phyloP scores from a whole-genome alignment of 148 eudicot genomes.

The Rhododendron griersonianum region DNA sequence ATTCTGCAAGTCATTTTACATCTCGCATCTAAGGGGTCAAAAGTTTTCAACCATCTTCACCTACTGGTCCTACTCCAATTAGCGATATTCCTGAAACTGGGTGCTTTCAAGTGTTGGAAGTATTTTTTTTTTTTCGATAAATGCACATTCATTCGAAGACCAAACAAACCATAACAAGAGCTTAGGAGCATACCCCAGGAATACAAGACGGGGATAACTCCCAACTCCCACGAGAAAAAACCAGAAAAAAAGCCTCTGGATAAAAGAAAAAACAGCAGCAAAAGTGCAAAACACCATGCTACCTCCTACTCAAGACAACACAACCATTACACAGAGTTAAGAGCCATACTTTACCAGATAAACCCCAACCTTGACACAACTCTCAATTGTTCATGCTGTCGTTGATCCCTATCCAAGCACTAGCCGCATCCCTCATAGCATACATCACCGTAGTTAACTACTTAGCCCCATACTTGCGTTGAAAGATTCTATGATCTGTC shows the following conservation, averaged over 20 bases:
- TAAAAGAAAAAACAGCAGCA: background rate
- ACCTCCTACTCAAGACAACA: background rate
- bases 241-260: background rate
- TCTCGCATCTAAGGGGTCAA: background rate
- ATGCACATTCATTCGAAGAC: background rate
- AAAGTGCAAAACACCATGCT: background rate
- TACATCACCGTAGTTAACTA: background rate
- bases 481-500: background rate
- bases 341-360: background rate
- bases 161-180: background rate
- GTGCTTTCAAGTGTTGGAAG: background rate
- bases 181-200: background rate
- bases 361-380: background rate
- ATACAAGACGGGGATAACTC: background rate
- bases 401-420: background rate
- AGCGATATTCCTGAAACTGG: background rate
- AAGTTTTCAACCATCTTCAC: background rate
- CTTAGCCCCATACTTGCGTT: background rate
- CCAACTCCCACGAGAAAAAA: background rate
- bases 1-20: background rate
- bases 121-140: background rate
- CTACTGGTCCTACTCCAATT: background rate
- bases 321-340: background rate
- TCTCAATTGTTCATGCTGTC: background rate
- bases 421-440: background rate